Base-by-base conservation (phyloP, 371 early-diverging fungal species). In the Syncephalastrum racemosum region DNA sequence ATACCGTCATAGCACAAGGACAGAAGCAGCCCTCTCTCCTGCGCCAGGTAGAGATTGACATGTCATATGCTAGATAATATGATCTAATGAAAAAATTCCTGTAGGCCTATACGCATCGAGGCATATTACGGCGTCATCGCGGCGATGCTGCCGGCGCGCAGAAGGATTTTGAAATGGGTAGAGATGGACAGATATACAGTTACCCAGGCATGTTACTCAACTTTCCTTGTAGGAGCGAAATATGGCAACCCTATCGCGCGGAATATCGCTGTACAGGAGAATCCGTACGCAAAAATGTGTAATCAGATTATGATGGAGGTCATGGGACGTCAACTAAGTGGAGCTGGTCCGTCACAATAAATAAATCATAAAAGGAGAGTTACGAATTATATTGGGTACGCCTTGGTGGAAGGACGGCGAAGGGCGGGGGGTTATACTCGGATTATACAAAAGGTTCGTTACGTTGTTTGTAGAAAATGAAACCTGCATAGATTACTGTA, bases 211-310 rank as follows among this genome's bases (percentile, higher is more conserved):
- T 23, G 14, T 31, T 4, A 18, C 41, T 31, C 10, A 48, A 2
- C 0, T 4, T 7, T 6, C 24, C 2, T 36, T 18, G 27, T 48
- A 61, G 93, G 94, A 19, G 93, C 92, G 2, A 80, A 84, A 56
- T 85, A 75, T 53, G 96, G 96, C 6, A 93, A 91, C 63, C 85
- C 89, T 23, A 59, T 94, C 5, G 94, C 95, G n/a, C 83, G 86
- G 56, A 79, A 80, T 20, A 78, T 87, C 0, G 76, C 85, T 22
- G 87, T 93, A 0, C 75, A 81, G 55, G 91, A 92, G 58, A 95
- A 95, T 62, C 96, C 95, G 2, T 92, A 91, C 73, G 94, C 95
- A 4, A 92, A 94, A 57, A 79, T 95, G 81, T 95, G 91, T 57
- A 85, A 86, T 46, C 86, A 85, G 27, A 84, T 89, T 50, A 82